Base-by-base conservation (phyloP, 306 rosid species). In the Acacia crassicarpa region DNA sequence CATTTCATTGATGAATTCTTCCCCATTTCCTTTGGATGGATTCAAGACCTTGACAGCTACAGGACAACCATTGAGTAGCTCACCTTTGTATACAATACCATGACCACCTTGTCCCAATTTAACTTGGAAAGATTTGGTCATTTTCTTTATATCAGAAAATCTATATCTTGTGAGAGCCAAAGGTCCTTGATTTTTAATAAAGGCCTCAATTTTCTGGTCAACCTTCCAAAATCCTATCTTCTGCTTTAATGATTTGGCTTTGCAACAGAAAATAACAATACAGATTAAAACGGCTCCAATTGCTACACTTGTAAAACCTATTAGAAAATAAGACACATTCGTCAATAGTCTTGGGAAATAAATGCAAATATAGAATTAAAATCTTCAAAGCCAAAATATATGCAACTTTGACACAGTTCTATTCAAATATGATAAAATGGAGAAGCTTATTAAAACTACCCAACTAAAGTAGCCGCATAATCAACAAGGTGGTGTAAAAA, bases 41-140 rank as follows among this genome's bases (percentile, higher is more conserved):
- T 76, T 87, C 70, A 85, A 56, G 38, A 89, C 8, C 77, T 89
- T 89, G 1, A 87, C 86, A 2, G 89, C 90, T 12, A 87, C 85
- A 30, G 1, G 43, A 12, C 6, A 14, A 14, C 49, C 49, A 10
- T 43, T 76, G 5, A 0, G 66, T n/a, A 88, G 49, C n/a, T 77
- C 27, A 16, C 87, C 87, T 88, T 75, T 74, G 49, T 83, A 85
- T 0, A 83, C 87, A 25, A n/a, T 30, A 23, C 87, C 87, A 35
- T 38, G 85, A 70, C 89, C 87, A 27, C 89, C 91, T 78, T 78
- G 45, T 2, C 87, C 87, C 2, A 88, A 8, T 67, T 88, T 83
- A 6, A 68, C 59, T 70, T 41, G 33, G 33, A 83, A 88, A 38
- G 35, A 32, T 32, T 32, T 32, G 3, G 35, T 32, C 81, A 88